Conservation (phyloP, 2,329 filamentous ascomycete species). For the Capronia americana region DNA sequence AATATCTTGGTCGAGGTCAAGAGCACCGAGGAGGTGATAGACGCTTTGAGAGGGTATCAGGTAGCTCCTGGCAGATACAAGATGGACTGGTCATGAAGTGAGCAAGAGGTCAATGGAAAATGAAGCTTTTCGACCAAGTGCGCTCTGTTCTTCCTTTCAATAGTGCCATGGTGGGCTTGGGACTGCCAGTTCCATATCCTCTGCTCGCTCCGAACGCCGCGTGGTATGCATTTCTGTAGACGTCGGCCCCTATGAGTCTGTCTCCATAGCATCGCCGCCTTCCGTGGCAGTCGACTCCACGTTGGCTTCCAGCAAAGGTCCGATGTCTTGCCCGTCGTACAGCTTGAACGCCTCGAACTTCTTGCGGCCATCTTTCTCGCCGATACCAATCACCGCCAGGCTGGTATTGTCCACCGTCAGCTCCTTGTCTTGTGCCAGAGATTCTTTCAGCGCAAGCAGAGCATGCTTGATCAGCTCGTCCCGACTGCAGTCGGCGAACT, state of each 20-base stretch:
- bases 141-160: not conserved
- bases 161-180: not conserved
- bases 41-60: slow-evolving; percentile 74
- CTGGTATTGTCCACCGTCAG: slow-evolving; percentile 97
- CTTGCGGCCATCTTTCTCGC: slow-evolving; percentile 60
- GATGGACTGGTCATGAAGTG: slow-evolving; percentile 78
- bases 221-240: slow-evolving; percentile 23
- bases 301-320: slow-evolving; percentile 78
- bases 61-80: slow-evolving; percentile 77
- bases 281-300: slow-evolving; percentile 54
- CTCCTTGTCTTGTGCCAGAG: slow-evolving; percentile 94
- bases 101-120: slow-evolving; percentile 37
- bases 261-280: slow-evolving; percentile 62
- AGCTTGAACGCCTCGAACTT: slow-evolving; percentile 82
- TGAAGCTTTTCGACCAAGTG: slow-evolving; percentile 8
- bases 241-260: slow-evolving; percentile 52
- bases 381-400: slow-evolving; percentile 76
- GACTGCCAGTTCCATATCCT: not conserved
- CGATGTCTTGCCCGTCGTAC: slow-evolving; percentile 86
- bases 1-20: slow-evolving; percentile 80
- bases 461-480: slow-evolving; percentile 93
- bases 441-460: slow-evolving; percentile 90
- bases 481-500: slow-evolving; percentile 75
- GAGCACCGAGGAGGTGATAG: slow-evolving; percentile 74
- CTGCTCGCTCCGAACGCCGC: slow-evolving; percentile 36